Evolutionary conservation across 345 rosid species (phyloP).

Genomic region (Adansonia digitata): DNA sequence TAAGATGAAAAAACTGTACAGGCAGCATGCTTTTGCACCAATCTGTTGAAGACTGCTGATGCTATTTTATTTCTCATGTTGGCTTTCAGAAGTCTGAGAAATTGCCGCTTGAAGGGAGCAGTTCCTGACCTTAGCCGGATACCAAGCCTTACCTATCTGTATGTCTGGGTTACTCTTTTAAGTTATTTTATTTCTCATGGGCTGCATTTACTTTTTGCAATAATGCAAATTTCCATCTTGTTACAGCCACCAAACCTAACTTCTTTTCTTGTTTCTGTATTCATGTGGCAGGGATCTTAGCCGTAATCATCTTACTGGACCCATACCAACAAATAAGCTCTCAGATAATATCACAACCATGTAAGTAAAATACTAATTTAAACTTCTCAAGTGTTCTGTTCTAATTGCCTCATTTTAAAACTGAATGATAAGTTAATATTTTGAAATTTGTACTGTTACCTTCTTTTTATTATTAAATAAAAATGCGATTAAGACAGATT

Average conservation of each 20-base stretch:
- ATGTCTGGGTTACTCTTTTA: slow-evolving; percentile 26
- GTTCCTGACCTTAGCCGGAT: slow-evolving; percentile 77
- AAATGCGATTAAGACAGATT: background rate
- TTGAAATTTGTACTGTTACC: background rate
- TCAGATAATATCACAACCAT: slow-evolving; percentile 60
- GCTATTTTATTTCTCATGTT: slow-evolving; percentile 12
- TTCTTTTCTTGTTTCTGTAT: slow-evolving; percentile 15
- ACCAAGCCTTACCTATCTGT: slow-evolving; percentile 53
- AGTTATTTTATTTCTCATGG: background rate
- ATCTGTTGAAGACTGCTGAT: slow-evolving; percentile 10
- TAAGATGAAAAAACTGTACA: background rate
- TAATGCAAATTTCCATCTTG: background rate
- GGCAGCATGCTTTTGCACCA: background rate
- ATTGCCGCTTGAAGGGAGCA: slow-evolving; percentile 61
- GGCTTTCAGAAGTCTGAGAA: slow-evolving; percentile 77
- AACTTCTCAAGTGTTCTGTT: background rate
- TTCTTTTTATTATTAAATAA: background rate
- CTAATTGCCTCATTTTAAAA: background rate
- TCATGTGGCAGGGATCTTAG: slow-evolving; percentile 71
- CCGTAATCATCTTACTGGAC: slow-evolving; percentile 60
- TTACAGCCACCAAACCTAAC: background rate
- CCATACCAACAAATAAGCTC: slow-evolving; percentile 57
- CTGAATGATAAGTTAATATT: background rate
- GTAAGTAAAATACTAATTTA: slow-evolving; percentile 31
- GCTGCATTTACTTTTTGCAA: background rate